These are phyloP conservation scores for Coccinonectria pachysandricola DNA, from an alignment of 2,329 filamentous ascomycete species.

Conservation along the genomic window DNA sequence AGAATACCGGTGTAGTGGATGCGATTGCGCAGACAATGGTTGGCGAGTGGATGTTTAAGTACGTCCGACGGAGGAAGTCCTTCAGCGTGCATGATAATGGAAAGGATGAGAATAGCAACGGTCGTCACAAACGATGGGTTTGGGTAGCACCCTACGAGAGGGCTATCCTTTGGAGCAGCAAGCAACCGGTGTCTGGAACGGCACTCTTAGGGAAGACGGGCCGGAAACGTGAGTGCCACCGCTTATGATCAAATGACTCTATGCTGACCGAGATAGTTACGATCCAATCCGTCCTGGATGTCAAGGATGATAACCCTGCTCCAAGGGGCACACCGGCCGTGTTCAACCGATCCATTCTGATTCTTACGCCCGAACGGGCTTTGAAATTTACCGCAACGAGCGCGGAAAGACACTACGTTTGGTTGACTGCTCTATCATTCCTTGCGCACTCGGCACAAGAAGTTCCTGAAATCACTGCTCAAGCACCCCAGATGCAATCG, in stretches of 20 bases:
- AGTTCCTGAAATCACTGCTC: constrained; percentile 59
- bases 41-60: constrained; percentile 94
- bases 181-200: constrained; percentile 80
- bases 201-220: constrained; percentile 90
- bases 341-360: constrained; percentile 91
- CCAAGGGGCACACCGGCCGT: constrained; percentile 58
- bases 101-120: constrained; percentile 61
- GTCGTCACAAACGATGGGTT: constrained; percentile 93
- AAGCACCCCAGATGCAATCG: constrained; percentile 29
- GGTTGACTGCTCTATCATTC: constrained; percentile 91
- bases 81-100: constrained; percentile 69
- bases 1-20: constrained; percentile 77
- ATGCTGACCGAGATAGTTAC: constrained; percentile 50
- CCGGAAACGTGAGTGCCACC: constrained; percentile 67
- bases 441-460: constrained; percentile 80
- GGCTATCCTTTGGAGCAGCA: constrained; percentile 95
- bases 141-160: constrained; percentile 97
- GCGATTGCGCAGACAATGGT: constrained; percentile 98
- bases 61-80: constrained; percentile 76
- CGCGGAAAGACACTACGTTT: constrained; percentile 82
- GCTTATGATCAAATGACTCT: constrained; percentile 5
- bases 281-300: constrained; percentile 94
- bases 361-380: constrained; percentile 84
- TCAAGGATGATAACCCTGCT: constrained; percentile 82
- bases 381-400: constrained; percentile 86